Base-by-base conservation (phyloP, 2,329 filamentous ascomycete species). In the Paracorniculantispora psalliotae region DNA sequence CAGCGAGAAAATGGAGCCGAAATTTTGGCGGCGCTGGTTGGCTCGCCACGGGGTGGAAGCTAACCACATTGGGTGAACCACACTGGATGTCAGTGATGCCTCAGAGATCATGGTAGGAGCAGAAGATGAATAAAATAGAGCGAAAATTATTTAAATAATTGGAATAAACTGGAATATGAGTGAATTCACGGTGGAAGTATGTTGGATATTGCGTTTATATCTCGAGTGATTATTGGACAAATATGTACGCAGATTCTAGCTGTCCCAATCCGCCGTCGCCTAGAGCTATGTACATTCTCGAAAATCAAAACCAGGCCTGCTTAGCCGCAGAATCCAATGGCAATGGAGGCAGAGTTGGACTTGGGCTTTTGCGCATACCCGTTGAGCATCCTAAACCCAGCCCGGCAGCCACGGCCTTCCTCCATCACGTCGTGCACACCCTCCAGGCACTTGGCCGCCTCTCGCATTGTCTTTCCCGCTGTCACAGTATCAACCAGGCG, bases 311-410 rank as follows among this genome's bases (percentile, higher is more conserved):
- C 35, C 23, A 39, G 3, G 30, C 30, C 30, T 50, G 6, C 10
- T 39, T 39, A 59, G 21, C 30, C 41, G 6, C 35, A 28, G 21
- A 56, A 48, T 15, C 58, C 58, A 59, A 56, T 59, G 6, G 58
- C 33, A 56, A 59, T 56, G 10, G 57, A 55, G 3, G 41, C 43
- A 48, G 39, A 41, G 13, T 59, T 51, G 9, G 21, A 9, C 12
- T 19, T 28, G 28, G 37, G 84, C 78, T 89, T 89, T 69, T 80
- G 79, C 23, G 85, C 82, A 69, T 84, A 87, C 8, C 86, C 86
- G 61, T 77, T 83, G 62, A 89, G 72, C 75, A 83, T 78, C 60
- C 86, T 77, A 74, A 83, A 87, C 10, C 79, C 84, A 2, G 84
- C 80, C 48, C 81, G 83, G 67, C 78, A 79, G 53, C 74, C 72